Percentiles rank a stretch among this genome's conserved stretches.
phyloP scores from a whole-genome alignment of 2,329 filamentous ascomycete species.

The Paraphoma sp. region DNA sequence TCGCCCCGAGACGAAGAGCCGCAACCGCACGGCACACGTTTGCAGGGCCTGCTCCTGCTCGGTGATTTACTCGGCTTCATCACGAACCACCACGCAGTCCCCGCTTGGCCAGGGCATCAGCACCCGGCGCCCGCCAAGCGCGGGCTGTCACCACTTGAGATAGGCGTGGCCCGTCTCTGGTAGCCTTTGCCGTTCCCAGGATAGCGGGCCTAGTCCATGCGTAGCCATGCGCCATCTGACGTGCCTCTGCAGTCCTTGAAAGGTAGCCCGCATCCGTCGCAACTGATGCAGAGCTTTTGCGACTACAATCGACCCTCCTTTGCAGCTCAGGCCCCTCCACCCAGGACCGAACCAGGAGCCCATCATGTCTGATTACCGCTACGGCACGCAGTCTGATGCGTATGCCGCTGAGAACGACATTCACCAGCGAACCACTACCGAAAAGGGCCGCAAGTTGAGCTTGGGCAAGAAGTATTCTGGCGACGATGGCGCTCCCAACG shows the following conservation, averaged over 20 bases:
- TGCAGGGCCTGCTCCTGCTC: conserved; percentile 1
- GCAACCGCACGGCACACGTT: not conserved
- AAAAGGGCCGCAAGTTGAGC: conserved; percentile 37
- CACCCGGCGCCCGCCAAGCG: conserved; percentile 23
- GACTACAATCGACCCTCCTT: conserved; percentile 14
- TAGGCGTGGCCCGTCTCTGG: conserved; percentile 24
- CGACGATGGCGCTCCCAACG: conserved; percentile 37
- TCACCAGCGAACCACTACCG: conserved; percentile 19
- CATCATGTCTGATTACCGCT: conserved; percentile 31
- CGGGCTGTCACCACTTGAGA: conserved; percentile 22
- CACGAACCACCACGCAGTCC: conserved; percentile 9
- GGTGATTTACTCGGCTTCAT: conserved; percentile 23
- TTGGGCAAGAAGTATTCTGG: conserved; percentile 24
- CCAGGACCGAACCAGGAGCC: conserved; percentile 16
- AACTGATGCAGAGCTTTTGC: conserved; percentile 23
- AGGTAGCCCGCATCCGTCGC: conserved; percentile 27
- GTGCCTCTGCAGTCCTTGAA: conserved; percentile 37
- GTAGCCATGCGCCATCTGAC: conserved; percentile 21
- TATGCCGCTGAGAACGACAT: conserved; percentile 41
- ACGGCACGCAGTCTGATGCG: conserved; percentile 44
- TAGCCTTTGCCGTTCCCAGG: conserved; percentile 21
- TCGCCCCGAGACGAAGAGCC: conserved; percentile 4
- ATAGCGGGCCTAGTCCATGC: conserved; percentile 31
- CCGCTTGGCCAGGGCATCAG: conserved; percentile 14
- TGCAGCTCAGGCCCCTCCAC: conserved; percentile 13